Evolutionary conservation across 345 rosid species (phyloP), one percentile per base, ranked within the genome.

Genomic region (Corchorus olitorius): DNA sequence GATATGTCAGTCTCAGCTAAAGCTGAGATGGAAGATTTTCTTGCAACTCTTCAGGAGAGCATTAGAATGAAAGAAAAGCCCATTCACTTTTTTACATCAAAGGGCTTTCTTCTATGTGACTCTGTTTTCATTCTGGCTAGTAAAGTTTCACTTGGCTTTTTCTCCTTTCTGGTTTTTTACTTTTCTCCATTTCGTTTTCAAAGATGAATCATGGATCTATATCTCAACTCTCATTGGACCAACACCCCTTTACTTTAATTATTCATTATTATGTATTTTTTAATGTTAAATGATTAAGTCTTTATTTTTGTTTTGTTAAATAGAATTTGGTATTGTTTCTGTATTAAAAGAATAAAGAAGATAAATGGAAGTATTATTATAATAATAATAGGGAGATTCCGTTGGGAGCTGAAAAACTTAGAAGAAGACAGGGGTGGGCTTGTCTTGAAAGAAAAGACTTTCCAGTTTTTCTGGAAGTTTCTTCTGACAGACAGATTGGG

Each of bases 171-270:
- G 11, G 43, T 43, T 41, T 2, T 41, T 65, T 9, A 15, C 35
- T 0, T 12, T 12, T 41, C 14, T 65, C 27, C 27, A 27, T 27
- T 27, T 27, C 27, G 27, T 27, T 19, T 5, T 43, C 5, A 46
- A 65, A 41, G 22, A 39, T 39, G 20, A 37, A n/a, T 9, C 43
- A 37, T 41, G 8, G 33, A 75, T 80, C 82, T 64, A 56, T 19
- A 27, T 64, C 79, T 70, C 61, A 5, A 64, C 5, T 12, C 17
- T 46, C 46, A 80, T 75, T 75, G 82, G 82, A 9, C 1, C 5
- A 15, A 45, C 4, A 5, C 1, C 35, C 19, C 10, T 53, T 11
- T 17, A 0, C 1, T 3, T 6, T 41, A 4, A 19, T 5, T 15
- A 12, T 70, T 37, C 16, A 13, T 75, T 14, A n/a, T 20, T 35